Evolutionary conservation across 495 filamentous ascomycete species (phyloP).

Genomic region (Tuber melanosporum): DNA sequence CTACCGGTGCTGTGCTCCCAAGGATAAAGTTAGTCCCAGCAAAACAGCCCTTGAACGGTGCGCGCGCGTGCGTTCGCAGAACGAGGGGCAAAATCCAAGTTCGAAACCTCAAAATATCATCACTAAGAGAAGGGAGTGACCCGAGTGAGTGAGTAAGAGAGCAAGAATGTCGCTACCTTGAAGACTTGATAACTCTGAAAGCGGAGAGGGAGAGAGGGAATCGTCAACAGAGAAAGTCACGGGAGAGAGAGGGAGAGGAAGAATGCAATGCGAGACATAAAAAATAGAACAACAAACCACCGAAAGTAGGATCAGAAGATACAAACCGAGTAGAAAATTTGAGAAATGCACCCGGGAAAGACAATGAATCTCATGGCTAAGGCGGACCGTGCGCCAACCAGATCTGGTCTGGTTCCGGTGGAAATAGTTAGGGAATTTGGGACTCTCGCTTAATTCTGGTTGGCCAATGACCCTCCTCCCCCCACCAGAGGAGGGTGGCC

Average conservation of each 20-base stretch:
- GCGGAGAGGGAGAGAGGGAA: not conserved
- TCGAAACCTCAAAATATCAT: slow-evolving; percentile 3
- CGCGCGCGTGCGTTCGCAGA: slow-evolving; percentile 31
- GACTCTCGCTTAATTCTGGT: not conserved
- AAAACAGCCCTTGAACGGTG: slow-evolving; percentile 27
- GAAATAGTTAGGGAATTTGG: not conserved
- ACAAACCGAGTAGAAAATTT: not conserved
- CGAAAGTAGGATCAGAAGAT: not conserved
- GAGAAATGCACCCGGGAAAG: not conserved
- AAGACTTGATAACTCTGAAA: not conserved
- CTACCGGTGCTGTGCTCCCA: not conserved
- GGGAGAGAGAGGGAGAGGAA: not conserved
- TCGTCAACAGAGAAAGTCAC: not conserved
- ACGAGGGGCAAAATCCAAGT: slow-evolving; percentile 24
- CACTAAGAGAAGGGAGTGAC: not conserved
- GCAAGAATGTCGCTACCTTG: not conserved
- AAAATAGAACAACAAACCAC: not conserved
- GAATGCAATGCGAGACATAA: not conserved
- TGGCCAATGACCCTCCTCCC: not conserved
- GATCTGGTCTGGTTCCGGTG: not conserved
- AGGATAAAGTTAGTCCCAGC: slow-evolving; percentile 4
- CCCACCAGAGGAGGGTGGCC: not conserved
- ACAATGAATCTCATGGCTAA: not conserved
- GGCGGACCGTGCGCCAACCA: not conserved
- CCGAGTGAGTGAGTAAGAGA: not conserved